phyloP scores from a whole-genome alignment of 2,329 filamentous ascomycete genomes.

The Lomentospora prolificans region DNA sequence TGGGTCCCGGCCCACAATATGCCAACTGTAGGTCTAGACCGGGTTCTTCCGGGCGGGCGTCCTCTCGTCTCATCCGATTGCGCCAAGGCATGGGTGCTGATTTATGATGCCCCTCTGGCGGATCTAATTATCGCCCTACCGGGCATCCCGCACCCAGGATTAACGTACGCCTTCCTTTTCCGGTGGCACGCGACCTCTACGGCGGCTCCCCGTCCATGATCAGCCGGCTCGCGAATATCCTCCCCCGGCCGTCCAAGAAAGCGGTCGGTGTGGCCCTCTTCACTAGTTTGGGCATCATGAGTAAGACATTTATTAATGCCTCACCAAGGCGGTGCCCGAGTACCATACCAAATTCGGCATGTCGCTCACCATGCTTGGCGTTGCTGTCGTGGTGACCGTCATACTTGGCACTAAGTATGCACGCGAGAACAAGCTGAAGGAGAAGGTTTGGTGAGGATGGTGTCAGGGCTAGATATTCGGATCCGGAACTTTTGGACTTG shows the following conservation, averaged over 20 bases:
- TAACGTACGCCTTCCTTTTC: background rate
- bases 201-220: background rate
- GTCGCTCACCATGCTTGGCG: background rate
- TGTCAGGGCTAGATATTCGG: background rate
- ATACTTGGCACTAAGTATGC: background rate
- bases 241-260: background rate
- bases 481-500: background rate
- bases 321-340: too few relatives aligned
- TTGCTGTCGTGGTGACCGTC: background rate
- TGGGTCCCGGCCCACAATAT: too few relatives aligned
- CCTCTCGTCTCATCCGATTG: too few relatives aligned
- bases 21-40: too few relatives aligned
- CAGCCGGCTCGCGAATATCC: background rate
- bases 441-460: background rate
- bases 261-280: background rate
- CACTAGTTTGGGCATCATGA: background rate
- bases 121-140: background rate
- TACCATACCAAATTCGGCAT: background rate
- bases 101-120: too few relatives aligned
- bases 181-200: background rate
- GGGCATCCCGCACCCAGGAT: background rate
- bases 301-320: background rate
- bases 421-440: background rate
- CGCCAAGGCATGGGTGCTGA: too few relatives aligned
- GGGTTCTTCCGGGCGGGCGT: too few relatives aligned